A percentile compares a stretch with the other conserved stretches of the same genome.
phyloP scores from a whole-genome alignment of 164 flowering plant species.

The Berberis thunbergii region DNA sequence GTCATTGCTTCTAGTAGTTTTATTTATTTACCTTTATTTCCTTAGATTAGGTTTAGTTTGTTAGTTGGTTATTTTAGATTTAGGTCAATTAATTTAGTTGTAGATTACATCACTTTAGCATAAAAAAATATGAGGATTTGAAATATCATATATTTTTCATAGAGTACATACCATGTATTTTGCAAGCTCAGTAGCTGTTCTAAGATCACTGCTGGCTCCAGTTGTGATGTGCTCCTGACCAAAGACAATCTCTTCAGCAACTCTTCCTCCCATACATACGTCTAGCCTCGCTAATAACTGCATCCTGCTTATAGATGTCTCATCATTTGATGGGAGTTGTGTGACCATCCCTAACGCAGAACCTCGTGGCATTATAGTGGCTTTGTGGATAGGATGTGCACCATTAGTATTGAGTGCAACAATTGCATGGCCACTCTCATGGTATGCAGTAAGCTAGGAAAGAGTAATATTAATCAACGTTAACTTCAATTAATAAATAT shows the following conservation, averaged over 20 bases:
- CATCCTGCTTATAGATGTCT: conserved; percentile 89
- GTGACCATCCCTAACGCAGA: conserved; percentile 97
- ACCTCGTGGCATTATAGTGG: conserved; percentile 96
- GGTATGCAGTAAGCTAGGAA: conserved; percentile 95
- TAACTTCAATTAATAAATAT: not conserved
- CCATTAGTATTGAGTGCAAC: conserved; percentile 89
- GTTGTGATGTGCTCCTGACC: conserved; percentile 88
- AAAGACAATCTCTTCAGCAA: conserved; percentile 95
- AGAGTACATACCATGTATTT: conserved; percentile 73
- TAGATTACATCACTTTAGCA: too few species aligned
- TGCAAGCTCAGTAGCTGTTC: conserved; percentile 89
- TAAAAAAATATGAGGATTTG: not conserved
- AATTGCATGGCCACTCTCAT: conserved; percentile 98
- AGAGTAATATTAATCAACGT: not conserved
- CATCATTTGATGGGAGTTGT: conserved; percentile 91
- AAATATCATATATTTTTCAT: not conserved
- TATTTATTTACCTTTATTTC: too few species aligned
- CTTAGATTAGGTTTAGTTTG: too few species aligned
- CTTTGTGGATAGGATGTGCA: conserved; percentile 97
- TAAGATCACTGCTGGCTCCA: conserved; percentile 92
- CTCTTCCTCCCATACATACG: conserved; percentile 99
- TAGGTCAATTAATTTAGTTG: too few species aligned
- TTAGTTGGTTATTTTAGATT: too few species aligned
- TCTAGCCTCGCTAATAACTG: conserved; percentile 92
- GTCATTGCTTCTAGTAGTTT: too few species aligned